Evolutionary conservation across 2,329 filamentous ascomycete genomes (phyloP), one percentile per base, ranked within the genome.

Genomic region (Neofusicoccum cordaticola): DNA sequence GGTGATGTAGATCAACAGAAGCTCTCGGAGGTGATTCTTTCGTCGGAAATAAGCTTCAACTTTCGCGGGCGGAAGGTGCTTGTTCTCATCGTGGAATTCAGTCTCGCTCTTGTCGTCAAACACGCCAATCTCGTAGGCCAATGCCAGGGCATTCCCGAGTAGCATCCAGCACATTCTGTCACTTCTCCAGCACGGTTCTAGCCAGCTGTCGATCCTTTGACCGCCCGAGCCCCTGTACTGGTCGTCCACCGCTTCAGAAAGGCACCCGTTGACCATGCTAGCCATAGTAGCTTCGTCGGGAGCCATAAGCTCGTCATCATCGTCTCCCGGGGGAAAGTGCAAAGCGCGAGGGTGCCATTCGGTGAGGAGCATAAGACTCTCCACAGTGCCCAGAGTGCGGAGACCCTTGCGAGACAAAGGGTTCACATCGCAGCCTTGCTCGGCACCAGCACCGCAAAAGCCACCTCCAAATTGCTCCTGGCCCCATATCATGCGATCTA

Each of bases 161-260:
- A 98, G 82, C 92, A 97, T 97, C 94, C 94, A 97, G 74, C 92
- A 96, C 91, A 97, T 96, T 63, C 93, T 90, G 72, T 97, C 94
- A 66, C 81, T 83, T 70, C 94, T 86, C 92, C 94, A 97, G 8
- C 92, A 94, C 2, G 95, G 95, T 76, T 99, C 95, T 3, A 98
- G 86, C 92, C 95, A 98, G 75, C 92, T 94, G 73, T 97, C 93
- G 68, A 97, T 95, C 34, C 93, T 84, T 75, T 91, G 89, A 9
- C 92, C 92, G 50, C 92, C 91, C 19, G 92, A 85, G n/a, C 87
- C 86, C 35, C 84, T 85, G 35, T 64, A 66, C 9, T 67, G 64
- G 19, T 68, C 66, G 3, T 56, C 39, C 8, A 13, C 44, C 34
- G 57, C 47, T 17, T 57, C 62, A 15, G 51, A 48, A 13, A 57